Evolutionary conservation across 768 basidiomycete species (phyloP).

Genomic region (Collybiopsis luxurians): DNA sequence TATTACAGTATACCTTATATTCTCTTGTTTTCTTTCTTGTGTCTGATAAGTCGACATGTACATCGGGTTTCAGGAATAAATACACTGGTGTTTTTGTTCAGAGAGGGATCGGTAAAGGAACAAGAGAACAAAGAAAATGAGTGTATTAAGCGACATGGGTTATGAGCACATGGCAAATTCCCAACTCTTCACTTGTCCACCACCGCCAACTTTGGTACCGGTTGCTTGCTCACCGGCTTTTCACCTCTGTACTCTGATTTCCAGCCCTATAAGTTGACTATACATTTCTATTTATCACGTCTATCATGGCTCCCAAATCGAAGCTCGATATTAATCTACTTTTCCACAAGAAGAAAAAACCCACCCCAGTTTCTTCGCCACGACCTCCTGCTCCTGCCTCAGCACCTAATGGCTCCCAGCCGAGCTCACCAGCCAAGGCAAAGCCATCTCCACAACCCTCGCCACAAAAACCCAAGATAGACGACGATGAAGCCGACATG

Average conservation of each 20-base stretch:
- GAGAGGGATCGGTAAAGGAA: background rate
- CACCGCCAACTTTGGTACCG: background rate
- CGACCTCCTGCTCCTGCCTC: slow-evolving; percentile 20
- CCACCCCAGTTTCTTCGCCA: slow-evolving; percentile 28
- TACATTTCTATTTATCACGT: slow-evolving; percentile 5
- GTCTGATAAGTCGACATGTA: background rate
- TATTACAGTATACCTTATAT: slow-evolving; percentile 5
- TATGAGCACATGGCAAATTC: slow-evolving; percentile 1
- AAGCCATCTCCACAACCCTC: slow-evolving; percentile 36
- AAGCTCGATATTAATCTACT: slow-evolving; percentile 39
- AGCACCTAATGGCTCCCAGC: slow-evolving; percentile 10
- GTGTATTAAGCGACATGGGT: background rate
- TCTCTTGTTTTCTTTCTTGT: slow-evolving; percentile 1
- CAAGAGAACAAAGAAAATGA: slow-evolving; percentile 1
- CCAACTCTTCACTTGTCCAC: slow-evolving; percentile 1
- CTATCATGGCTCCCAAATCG: slow-evolving; percentile 40
- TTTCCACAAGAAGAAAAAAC: slow-evolving; percentile 56
- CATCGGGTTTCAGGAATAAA: too few relatives aligned
- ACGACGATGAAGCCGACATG: slow-evolving; percentile 48
- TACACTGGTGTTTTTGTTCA: too few relatives aligned
- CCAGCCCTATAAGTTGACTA: slow-evolving; percentile 10
- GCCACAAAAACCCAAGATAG: slow-evolving; percentile 34
- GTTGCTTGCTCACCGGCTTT: slow-evolving; percentile 11
- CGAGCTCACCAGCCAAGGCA: slow-evolving; percentile 14
- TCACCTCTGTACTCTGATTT: too few relatives aligned